phyloP scores from a whole-genome alignment of 2,329 filamentous ascomycete species.

The Parastagonospora avenae region DNA sequence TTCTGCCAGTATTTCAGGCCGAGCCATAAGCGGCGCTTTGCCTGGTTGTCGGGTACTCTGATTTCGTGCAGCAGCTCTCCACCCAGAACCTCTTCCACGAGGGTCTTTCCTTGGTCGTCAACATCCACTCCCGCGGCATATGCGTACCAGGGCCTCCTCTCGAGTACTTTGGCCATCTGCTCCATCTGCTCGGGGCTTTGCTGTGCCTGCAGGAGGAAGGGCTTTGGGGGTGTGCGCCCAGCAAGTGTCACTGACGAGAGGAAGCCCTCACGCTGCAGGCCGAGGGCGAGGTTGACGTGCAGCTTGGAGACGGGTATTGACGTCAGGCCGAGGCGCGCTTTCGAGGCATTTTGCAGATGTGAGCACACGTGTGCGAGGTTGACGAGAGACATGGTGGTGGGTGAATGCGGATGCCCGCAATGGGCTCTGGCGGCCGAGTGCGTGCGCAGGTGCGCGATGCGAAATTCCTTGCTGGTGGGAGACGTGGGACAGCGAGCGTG shows the following conservation, averaged over 20 bases:
- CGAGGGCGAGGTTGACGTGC: constrained; percentile 75
- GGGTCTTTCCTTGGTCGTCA: background rate
- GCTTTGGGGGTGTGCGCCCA: constrained; percentile 60
- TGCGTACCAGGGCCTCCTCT: constrained; percentile 50
- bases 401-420: constrained; percentile 28
- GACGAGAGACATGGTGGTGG: constrained; percentile 68
- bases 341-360: constrained; percentile 87
- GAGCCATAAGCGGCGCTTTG: constrained; percentile 79
- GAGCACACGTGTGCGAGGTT: constrained; percentile 82
- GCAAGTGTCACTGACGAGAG: constrained; percentile 78
- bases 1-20: constrained; percentile 90
- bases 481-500: background rate
- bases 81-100: constrained; percentile 17
- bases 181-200: constrained; percentile 34
- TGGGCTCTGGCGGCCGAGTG: constrained; percentile 25
- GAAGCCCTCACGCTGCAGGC: constrained; percentile 82
- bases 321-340: constrained; percentile 81
- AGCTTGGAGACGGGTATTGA: constrained; percentile 81
- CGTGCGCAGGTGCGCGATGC: constrained; percentile 10
- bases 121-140: constrained; percentile 21
- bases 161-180: constrained; percentile 38
- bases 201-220: constrained; percentile 40
- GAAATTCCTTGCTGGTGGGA: background rate
- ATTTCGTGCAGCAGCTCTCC: constrained; percentile 28
- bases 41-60: constrained; percentile 63